phyloP scores from a whole-genome alignment of 495 filamentous ascomycete species.

The Elasticomyces elasticus region DNA sequence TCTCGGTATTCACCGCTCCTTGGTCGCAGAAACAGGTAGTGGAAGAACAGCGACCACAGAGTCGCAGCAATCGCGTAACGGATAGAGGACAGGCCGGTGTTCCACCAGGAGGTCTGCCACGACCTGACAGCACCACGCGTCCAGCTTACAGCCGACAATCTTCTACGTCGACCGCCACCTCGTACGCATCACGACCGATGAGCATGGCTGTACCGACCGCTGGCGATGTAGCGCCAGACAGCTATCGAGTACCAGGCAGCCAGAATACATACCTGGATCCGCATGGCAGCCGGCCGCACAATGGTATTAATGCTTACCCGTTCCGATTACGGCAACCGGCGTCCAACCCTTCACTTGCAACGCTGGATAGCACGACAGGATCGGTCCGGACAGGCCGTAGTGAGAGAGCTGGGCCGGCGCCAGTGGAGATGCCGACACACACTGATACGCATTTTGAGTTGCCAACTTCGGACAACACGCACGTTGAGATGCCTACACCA shows the following conservation, averaged over 20 bases:
- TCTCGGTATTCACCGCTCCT: background rate
- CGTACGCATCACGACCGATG: conserved; percentile 1
- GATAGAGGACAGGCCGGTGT: conserved; percentile 5
- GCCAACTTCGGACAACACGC: background rate
- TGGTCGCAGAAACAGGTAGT: conserved; percentile 6
- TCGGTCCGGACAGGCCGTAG: background rate
- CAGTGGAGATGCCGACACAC: conserved; percentile 8
- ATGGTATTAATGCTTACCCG: conserved; percentile 13
- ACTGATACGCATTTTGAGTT: background rate
- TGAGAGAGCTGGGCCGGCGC: background rate
- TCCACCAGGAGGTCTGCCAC: background rate
- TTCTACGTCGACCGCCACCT: background rate
- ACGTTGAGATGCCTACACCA: conserved; percentile 3
- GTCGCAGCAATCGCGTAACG: background rate
- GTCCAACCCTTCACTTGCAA: conserved; percentile 2
- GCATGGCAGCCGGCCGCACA: conserved; percentile 12
- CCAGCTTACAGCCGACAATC: background rate
- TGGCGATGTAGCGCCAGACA: background rate
- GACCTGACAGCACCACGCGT: background rate
- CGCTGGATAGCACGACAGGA: conserved; percentile 11
- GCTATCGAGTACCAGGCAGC: conserved; percentile 4
- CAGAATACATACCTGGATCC: conserved; percentile 16
- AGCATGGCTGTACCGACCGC: conserved; percentile 8
- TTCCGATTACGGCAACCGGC: conserved; percentile 7
- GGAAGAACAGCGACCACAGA: conserved; percentile 4